Evolutionary conservation across 2,329 filamentous ascomycete species (phyloP).

Genomic region (Colletotrichum godetiae): DNA sequence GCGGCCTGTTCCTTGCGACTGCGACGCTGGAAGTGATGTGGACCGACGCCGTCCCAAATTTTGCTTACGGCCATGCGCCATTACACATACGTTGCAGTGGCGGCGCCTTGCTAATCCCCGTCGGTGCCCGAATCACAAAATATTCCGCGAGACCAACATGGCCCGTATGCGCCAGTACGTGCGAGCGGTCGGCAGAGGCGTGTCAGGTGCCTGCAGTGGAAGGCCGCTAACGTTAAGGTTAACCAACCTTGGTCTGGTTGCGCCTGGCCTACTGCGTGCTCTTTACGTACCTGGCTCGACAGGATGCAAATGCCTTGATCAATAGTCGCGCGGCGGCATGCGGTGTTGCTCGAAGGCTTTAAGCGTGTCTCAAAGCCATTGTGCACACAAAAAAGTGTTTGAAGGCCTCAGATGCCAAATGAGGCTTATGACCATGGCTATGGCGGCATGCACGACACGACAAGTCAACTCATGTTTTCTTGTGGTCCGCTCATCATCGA

Average conservation of each 20-base stretch:
- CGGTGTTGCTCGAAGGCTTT: background rate
- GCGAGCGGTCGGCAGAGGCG: constrained; percentile 32
- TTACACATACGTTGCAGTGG: background rate
- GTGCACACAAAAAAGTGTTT: background rate
- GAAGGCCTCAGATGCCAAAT: background rate
- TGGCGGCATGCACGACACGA: constrained; percentile 20
- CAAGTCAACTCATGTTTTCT: constrained; percentile 22
- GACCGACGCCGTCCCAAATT: constrained; percentile 30
- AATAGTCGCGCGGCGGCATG: background rate
- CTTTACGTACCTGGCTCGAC: background rate
- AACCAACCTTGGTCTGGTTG: constrained; percentile 32
- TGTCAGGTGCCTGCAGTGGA: constrained; percentile 34
- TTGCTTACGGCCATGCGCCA: background rate
- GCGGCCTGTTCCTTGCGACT: constrained; percentile 34
- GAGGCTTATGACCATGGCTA: background rate
- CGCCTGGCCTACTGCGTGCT: constrained; percentile 16
- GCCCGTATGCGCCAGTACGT: constrained; percentile 21
- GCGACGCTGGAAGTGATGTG: constrained; percentile 18
- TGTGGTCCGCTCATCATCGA: constrained; percentile 4
- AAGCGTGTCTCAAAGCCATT: constrained; percentile 1
- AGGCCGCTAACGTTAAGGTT: constrained; percentile 34
- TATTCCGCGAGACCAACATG: constrained; percentile 9
- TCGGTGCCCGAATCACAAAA: constrained; percentile 21
- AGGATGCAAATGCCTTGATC: constrained; percentile 4
- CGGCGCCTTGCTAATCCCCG: background rate